Percentiles rank a stretch among this genome's conserved stretches.
Conservation (phyloP, 768 basidiomycete species). For the Termitomyces eurrhizus region DNA sequence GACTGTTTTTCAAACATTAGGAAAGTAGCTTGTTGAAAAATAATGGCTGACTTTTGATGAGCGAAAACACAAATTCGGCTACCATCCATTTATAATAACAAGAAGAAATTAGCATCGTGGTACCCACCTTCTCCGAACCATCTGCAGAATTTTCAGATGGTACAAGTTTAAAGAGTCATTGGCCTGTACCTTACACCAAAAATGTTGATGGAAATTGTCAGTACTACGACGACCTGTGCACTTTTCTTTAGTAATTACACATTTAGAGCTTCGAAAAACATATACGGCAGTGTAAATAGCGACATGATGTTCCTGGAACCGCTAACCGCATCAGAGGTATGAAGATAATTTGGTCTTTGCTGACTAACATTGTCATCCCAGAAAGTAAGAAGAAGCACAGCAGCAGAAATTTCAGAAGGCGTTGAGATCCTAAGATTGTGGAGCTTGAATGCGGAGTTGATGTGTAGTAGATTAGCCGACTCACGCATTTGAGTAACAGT, state of each 20-base stretch:
- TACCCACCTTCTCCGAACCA: conserved; percentile 62
- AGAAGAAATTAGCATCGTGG: not conserved
- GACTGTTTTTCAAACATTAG: conserved; percentile 31
- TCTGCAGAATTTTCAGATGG: conserved; percentile 20
- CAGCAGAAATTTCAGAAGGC: conserved; percentile 74
- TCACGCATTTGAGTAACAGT: conserved; percentile 40
- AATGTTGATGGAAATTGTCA: conserved; percentile 61
- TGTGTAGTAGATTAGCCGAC: conserved; percentile 4
- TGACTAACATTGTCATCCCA: conserved; percentile 57
- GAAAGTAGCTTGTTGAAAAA: not conserved
- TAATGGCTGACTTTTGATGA: conserved; percentile 51
- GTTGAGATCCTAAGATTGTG: conserved; percentile 44
- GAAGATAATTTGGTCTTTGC: conserved; percentile 14
- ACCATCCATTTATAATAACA: conserved; percentile 1
- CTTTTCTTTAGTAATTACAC: not conserved
- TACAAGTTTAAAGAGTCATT: not conserved
- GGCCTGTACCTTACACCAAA: conserved; percentile 58
- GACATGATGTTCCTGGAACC: conserved; percentile 41
- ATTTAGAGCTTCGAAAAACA: not conserved
- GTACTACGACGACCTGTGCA: conserved; percentile 40
- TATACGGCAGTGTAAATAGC: conserved; percentile 50
- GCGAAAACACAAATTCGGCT: conserved; percentile 66
- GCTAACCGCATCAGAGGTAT: not conserved
- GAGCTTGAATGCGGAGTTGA: not conserved
- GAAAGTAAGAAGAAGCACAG: conserved; percentile 63